Base-by-base conservation (phyloP, 23 red algal species). In the Gracilaria gracilis region DNA sequence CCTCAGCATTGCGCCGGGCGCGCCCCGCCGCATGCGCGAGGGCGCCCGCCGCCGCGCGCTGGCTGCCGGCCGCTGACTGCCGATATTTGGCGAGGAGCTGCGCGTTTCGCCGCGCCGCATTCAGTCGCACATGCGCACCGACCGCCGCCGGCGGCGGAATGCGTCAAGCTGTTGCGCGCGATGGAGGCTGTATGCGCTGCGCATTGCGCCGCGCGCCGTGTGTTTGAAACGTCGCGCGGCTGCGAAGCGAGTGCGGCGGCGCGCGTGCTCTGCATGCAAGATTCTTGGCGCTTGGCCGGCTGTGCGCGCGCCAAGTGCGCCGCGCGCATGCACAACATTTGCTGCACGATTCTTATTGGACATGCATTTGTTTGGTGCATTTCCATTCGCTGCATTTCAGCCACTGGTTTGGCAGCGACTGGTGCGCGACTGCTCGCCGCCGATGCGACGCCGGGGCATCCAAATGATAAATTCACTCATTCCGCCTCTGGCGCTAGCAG, bases 21-120 rank as follows among this genome's bases (percentile, higher is more conserved):
- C 16, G 28, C 28, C 16, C 7, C 16, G 34, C 69, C 69, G 17
- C 6, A 3, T 7, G 14, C 69, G 33, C 14, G 69, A 2, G 23
- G 1, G 36, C 16, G 36, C 15, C 17, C 69, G 69, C 69, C 69
- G 1, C 69, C 69, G 20, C 36, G 14, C 36, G 36, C 42, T 11
- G 42, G 42, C 42, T 46, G 42, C 42, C 5, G 5, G 42, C 42
- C 42, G 42, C 42, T 46, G 42, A 4, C 42, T 1, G 36, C 16
- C 69, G 69, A 75, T 75, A 75, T 75, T 75, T 75, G 42, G 34
- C n/a, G 35, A 47, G 39, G 35, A 40, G 69, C 36, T 44, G 69
- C 66, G 66, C 55, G 42, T 46, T 46, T 46, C 42, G 42, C 42
- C 5, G 42, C 42, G 4, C 5, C 4, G 5, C 5, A 46, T 4